A percentile compares a stretch with the other conserved stretches of the same genome.
These are phyloP conservation scores for Cladosporium sphaerospermum DNA, from an alignment of 2,329 filamentous ascomycete species.

Conservation along the genomic window DNA sequence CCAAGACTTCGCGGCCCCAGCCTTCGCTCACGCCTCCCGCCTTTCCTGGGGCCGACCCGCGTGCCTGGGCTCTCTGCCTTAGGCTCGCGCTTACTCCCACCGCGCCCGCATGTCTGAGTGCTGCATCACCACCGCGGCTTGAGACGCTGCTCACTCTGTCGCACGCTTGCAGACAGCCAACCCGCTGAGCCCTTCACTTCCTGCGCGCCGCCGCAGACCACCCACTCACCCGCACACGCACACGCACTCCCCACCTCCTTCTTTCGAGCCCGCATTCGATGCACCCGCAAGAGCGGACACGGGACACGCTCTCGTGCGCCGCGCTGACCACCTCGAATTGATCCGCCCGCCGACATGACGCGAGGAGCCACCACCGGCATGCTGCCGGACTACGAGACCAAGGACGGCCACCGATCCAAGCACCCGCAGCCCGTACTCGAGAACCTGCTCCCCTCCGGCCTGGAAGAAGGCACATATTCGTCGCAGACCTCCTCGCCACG, in stretches of 20 bases:
- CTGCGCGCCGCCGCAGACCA: too few species aligned
- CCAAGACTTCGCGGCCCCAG: too few species aligned
- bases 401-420: conserved; percentile 20
- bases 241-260: not conserved
- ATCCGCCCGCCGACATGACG: conserved; percentile 18
- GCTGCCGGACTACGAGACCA: conserved; percentile 18
- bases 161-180: too few species aligned
- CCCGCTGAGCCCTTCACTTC: too few species aligned
- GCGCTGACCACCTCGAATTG: not conserved
- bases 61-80: too few species aligned
- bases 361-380: conserved; percentile 19
- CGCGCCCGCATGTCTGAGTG: too few species aligned
- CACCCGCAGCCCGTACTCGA: conserved; percentile 24
- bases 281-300: conserved; percentile 10
- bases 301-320: conserved; percentile 11
- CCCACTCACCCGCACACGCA: not conserved
- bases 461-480: conserved; percentile 15
- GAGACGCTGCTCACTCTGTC: too few species aligned
- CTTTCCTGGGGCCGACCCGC: too few species aligned
- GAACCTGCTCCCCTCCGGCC: conserved; percentile 11
- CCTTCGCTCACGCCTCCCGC: too few species aligned
- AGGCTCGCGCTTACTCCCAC: too few species aligned
- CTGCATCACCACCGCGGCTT: too few species aligned
- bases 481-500: conserved; percentile 14
- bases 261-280: conserved; percentile 1